Evolutionary conservation across 768 basidiomycete genomes (phyloP).

Genomic region (Trichaptum fuscoviolaceum): DNA sequence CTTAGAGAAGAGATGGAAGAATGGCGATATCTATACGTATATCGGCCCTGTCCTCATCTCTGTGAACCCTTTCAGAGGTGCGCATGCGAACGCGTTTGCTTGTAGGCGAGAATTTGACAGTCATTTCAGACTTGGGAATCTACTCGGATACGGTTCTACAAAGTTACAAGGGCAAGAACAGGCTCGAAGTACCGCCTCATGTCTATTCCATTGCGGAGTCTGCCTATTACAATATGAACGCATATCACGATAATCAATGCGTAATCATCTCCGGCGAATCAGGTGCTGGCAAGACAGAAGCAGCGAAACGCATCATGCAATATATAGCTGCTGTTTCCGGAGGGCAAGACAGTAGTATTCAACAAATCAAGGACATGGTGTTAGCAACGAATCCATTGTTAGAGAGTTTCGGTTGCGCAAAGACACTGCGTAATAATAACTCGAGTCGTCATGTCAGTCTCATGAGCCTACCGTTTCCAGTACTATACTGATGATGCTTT

Average conservation of each 20-base stretch:
- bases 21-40: constrained; percentile 97
- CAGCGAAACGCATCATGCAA: constrained; percentile 99
- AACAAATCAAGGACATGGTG: constrained; percentile 99
- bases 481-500: constrained; percentile 17
- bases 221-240: constrained; percentile 98
- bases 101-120: constrained; percentile 12
- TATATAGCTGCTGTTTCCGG: constrained; percentile 98
- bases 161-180: constrained; percentile 92
- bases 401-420: constrained; percentile 98
- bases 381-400: constrained; percentile 95
- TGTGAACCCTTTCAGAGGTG: constrained; percentile 97
- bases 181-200: constrained; percentile 96
- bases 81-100: constrained; percentile 11
- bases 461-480: constrained; percentile 2
- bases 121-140: constrained; percentile 80
- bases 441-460: constrained; percentile 90
- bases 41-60: constrained; percentile 98
- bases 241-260: constrained; percentile 98
- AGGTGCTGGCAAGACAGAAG: constrained; percentile 98
- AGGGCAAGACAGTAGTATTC: constrained; percentile 82
- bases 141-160: constrained; percentile 87
- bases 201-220: constrained; percentile 97
- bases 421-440: constrained; percentile 98
- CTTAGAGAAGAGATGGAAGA: constrained; percentile 92
- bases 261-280: constrained; percentile 99